phyloP scores from a whole-genome alignment of 768 basidiomycete species.

The Melanogaster broomeanus region DNA sequence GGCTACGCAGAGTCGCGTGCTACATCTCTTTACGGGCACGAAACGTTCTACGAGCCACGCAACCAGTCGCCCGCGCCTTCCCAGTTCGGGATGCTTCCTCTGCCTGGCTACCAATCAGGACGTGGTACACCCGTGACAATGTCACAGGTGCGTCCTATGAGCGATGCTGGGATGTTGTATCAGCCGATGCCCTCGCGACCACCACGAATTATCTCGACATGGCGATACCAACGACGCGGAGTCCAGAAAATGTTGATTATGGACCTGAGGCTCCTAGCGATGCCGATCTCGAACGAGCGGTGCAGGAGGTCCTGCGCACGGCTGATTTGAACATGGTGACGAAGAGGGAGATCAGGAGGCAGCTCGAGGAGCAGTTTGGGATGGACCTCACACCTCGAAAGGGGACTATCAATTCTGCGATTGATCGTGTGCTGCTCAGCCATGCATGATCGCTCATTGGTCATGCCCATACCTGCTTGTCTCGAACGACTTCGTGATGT shows the following conservation, averaged over 20 bases:
- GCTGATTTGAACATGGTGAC: slow-evolving; percentile 91
- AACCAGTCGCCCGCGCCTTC: slow-evolving; percentile 76
- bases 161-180: slow-evolving; percentile 43
- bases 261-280: slow-evolving; percentile 57
- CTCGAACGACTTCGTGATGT: no score
- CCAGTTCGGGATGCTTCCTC: slow-evolving; percentile 47
- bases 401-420: slow-evolving; percentile 71
- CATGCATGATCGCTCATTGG: slow-evolving; percentile 32
- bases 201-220: slow-evolving; percentile 78
- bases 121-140: slow-evolving; percentile 67
- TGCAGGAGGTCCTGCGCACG: slow-evolving; percentile 68
- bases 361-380: slow-evolving; percentile 81
- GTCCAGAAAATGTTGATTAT: slow-evolving; percentile 51
- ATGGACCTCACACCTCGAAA: slow-evolving; percentile 76
- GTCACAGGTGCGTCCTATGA: slow-evolving; percentile 34
- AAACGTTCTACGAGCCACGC: slow-evolving; percentile 81
- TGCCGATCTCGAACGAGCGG: slow-evolving; percentile 70
- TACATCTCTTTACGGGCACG: slow-evolving; percentile 83
- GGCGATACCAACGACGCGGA: slow-evolving; percentile 54
- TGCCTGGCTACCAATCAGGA: slow-evolving; percentile 76
- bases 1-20: slow-evolving; percentile 79
- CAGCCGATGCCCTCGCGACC: slow-evolving; percentile 72
- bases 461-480: no score
- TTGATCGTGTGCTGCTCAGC: slow-evolving; percentile 68
- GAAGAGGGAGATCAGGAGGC: slow-evolving; percentile 85